A percentile compares a stretch with the other conserved stretches of the same genome.
Conservation (phyloP, 257 asterid species). For the Salvia splendens region DNA sequence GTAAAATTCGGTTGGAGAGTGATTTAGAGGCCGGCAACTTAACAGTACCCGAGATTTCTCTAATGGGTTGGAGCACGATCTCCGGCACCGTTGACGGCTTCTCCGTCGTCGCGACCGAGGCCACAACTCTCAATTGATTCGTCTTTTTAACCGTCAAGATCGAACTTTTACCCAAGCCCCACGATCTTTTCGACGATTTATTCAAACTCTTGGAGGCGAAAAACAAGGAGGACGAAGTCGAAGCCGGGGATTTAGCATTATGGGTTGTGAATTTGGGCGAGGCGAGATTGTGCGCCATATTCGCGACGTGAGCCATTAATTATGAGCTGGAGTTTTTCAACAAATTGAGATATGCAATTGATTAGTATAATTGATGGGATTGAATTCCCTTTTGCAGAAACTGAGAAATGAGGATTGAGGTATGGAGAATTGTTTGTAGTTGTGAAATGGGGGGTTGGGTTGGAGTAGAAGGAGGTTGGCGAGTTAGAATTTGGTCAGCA, state of each 20-base stretch:
- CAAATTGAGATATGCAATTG: constrained; percentile 11
- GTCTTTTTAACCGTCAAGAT: constrained; percentile 40
- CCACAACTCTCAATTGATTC: constrained; percentile 50
- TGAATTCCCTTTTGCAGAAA: too few species aligned
- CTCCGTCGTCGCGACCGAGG: constrained; percentile 74
- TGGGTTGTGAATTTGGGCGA: constrained; percentile 50
- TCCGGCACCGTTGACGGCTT: constrained; percentile 78
- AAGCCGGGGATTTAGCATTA: constrained; percentile 37
- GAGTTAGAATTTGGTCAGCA: constrained; percentile 26
- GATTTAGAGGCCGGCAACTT: constrained; percentile 98
- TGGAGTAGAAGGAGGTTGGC: constrained; percentile 27
- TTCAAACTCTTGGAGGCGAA: constrained; percentile 51
- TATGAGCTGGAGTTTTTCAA: not conserved
- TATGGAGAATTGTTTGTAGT: constrained; percentile 12
- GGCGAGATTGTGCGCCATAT: constrained; percentile 51
- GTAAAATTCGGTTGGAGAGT: constrained; percentile 92
- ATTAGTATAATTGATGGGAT: too few species aligned
- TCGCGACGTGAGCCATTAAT: constrained; percentile 51
- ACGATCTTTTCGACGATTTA: constrained; percentile 42
- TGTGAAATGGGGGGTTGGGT: constrained; percentile 39
- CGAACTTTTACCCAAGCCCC: constrained; percentile 51
- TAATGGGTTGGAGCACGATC: constrained; percentile 85
- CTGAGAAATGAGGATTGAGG: not conserved
- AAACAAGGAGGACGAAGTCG: constrained; percentile 51
- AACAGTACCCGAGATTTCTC: constrained; percentile 87